Evolutionary conservation across 352 stramenopile species (phyloP).

Genomic region (Saprolegnia diclina): DNA sequence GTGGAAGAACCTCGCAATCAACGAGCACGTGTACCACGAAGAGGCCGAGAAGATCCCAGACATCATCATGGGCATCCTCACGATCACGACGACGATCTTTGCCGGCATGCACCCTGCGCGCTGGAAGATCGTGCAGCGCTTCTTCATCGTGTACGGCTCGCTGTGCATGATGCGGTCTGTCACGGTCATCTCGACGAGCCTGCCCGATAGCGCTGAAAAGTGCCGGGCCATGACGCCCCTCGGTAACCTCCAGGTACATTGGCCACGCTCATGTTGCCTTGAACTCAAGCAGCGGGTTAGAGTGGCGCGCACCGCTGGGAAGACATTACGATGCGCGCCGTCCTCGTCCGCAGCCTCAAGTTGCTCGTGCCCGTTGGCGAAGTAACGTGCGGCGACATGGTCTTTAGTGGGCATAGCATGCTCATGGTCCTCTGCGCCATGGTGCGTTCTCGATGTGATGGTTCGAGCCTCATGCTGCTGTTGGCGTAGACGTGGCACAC

Average conservation of each 20-base stretch:
- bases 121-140: constrained; percentile 28
- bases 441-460: neutral
- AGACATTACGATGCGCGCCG: constrained; percentile 28
- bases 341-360: constrained; percentile 26
- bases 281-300: neutral
- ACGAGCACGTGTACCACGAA: constrained; percentile 24
- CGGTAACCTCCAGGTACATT: constrained; percentile 23
- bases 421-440: constrained; percentile 26
- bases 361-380: constrained; percentile 22
- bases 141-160: constrained; percentile 28
- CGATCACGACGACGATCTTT: constrained; percentile 17
- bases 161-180: constrained; percentile 27
- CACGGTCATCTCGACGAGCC: constrained; percentile 26
- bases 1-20: constrained; percentile 23
- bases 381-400: constrained; percentile 27
- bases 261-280: neutral
- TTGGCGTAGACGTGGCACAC: constrained; percentile 26
- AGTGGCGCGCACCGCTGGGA: constrained; percentile 25
- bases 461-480: neutral
- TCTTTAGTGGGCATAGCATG: constrained; percentile 26
- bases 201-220: constrained; percentile 27
- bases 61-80: constrained; percentile 20
- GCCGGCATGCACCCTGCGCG: constrained; percentile 16
- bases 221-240: constrained; percentile 26
- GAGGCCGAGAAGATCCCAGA: constrained; percentile 26